Evolutionary conservation across 805 yeast genomes (phyloP), one percentile per base, ranked within the genome.

Genomic region (Debaryomyces tyrocola): DNA sequence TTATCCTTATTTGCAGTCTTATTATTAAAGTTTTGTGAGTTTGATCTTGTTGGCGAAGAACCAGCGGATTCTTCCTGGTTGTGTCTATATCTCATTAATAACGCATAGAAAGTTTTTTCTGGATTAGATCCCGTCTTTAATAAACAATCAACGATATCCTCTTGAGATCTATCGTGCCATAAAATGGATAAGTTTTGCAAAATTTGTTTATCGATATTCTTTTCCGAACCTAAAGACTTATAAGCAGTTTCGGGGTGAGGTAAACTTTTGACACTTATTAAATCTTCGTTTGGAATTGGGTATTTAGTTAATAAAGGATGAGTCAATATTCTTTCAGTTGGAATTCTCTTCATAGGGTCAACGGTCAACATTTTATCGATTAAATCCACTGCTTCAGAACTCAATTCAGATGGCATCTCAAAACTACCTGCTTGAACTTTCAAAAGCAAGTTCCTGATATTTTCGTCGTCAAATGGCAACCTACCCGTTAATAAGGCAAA

Each of bases 391-490:
- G 99, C 98, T 55, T 94, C 96, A 27, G 73, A 54, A 2, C 96
- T 85, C 35, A 94, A 71, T 48, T 85, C 83, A 37, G 75, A 76
- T 33, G 97, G 97, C 84, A 92, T 88, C 46, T 79, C 79, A 64
- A 84, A 94, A 57, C 80, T 79, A 34, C 99, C 99, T 45, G 84
- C 81, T 69, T 92, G 97, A 18, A 94, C 99, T 63, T 94, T 94
- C 55, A 90, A 71, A 41, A 94, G 74, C 52, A 94, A 73, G 58
- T 86, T 85, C 57, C 98, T 79, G 53, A 94, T 90, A 64, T 90
- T 90, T 54, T 92, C 97, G 67, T 94, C 97, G 67, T 94, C 99
- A 63, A 94, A 94, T 1, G 99, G 99, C 48, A 94, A 73, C 64
- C 94, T 92, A 34, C 98, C 99, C 0, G 98, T 91, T 39, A 94